Evolutionary conservation across 495 filamentous ascomycete species (phyloP).

Genomic region (Trypethelium eluteriae): DNA sequence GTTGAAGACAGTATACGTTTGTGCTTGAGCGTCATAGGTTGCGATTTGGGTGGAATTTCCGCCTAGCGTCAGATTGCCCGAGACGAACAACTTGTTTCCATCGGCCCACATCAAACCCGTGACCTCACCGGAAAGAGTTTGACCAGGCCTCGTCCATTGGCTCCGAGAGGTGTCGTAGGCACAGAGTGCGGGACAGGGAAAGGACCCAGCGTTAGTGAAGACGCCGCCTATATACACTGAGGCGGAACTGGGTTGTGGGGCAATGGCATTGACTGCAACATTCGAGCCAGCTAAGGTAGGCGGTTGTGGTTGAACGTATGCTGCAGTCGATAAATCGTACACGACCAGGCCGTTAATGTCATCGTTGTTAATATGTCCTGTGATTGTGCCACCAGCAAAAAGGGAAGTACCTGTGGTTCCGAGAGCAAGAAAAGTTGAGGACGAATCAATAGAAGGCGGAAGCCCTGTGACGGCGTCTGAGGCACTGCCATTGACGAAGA

Average conservation of each 20-base stretch:
- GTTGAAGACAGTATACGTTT: conserved; percentile 57
- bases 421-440: conserved; percentile 69
- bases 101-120: conserved; percentile 67
- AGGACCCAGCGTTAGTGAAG: conserved; percentile 72
- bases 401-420: conserved; percentile 59
- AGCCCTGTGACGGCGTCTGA: conserved; percentile 55
- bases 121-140: conserved; percentile 59
- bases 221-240: conserved; percentile 81
- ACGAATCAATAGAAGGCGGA: conserved; percentile 36
- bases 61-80: conserved; percentile 64
- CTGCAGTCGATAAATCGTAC: conserved; percentile 61
- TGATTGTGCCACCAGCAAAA: conserved; percentile 74
- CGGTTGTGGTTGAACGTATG: conserved; percentile 57
- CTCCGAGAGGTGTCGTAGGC: conserved; percentile 56
- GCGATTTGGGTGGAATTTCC: conserved; percentile 59
- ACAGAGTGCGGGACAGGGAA: conserved; percentile 76
- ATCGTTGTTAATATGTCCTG: conserved; percentile 57
- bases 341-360: conserved; percentile 65
- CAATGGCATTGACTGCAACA: conserved; percentile 68
- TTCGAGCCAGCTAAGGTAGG: conserved; percentile 58
- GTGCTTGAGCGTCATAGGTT: conserved; percentile 58
- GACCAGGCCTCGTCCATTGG: conserved; percentile 73
- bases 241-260: conserved; percentile 52
- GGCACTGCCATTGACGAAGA: conserved; percentile 60
- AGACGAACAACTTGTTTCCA: conserved; percentile 59